Base-by-base conservation (phyloP, 2,329 filamentous ascomycete genomes). In the Aspergillus latus region DNA sequence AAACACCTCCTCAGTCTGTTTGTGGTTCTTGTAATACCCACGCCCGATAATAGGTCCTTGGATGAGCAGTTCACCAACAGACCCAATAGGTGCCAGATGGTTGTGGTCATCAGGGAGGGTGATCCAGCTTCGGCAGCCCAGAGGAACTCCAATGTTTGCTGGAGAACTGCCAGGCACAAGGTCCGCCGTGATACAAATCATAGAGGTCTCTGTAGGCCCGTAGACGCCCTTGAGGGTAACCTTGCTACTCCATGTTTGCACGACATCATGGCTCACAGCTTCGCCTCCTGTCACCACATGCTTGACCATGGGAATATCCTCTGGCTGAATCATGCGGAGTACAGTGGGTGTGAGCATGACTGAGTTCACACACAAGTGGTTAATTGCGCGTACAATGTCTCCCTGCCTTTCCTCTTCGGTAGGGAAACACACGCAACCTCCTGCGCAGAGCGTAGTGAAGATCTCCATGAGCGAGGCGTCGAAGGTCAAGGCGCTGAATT, bases 11-110 rank as follows among this genome's bases (percentile, higher is more conserved):
- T 28, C 4, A 5, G 26, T 28, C 26, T 28, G 26, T 28, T 28
- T 59, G 13, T 58, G 58, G 15, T 69, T 59, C 30, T 66, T 61
- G 1, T 76, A 54, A 52, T 79, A 79, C 0, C 74, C 76, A 30
- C 63, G 61, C 2, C 66, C 74, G 9, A 56, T 34, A 10, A 34
- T 51, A 9, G 42, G 42, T 6, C 54, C 56, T 30, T 51, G 28
- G 29, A 59, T 16, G 11, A 59, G 9, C 8, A 59, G 47, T 13
- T 59, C 58, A 8, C 58, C 61, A 2, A 54, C 40, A n/a, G 56
- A 60, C 11, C 65, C 64, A 43, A 64, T 32, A 2, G 52, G 52
- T 6, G 47, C 8, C 13, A 58, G 42, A 6, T 16, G 29, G 11
- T 49, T 42, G 26, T 37, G 21, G 11, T 54, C 21, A 4, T 28